Evolutionary conservation across 257 asterid species (phyloP).

Genomic region (Solanum boliviense): DNA sequence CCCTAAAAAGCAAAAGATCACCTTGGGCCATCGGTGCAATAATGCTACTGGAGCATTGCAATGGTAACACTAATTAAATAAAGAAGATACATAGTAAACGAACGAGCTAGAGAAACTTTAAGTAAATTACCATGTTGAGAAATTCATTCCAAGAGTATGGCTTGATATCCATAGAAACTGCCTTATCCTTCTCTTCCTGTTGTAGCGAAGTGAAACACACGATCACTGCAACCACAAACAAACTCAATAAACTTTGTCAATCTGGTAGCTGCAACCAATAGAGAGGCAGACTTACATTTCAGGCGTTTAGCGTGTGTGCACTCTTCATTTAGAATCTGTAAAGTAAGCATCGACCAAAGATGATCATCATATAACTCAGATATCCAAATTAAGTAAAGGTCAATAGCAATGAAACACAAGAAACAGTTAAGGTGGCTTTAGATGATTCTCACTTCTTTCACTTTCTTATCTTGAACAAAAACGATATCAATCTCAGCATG

Average conservation of each 20-base stretch:
- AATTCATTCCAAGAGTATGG: conserved; percentile 69
- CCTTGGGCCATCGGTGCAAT: neutral
- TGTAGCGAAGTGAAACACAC: conserved; percentile 67
- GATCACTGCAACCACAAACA: conserved; percentile 42
- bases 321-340: conserved; percentile 69
- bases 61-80: neutral
- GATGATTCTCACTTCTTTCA: conserved; percentile 48
- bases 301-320: conserved; percentile 67
- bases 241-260: conserved; percentile 1
- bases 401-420: neutral
- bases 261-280: neutral
- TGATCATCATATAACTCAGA: neutral
- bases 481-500: conserved; percentile 82
- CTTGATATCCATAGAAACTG: conserved; percentile 39
- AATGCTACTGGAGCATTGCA: neutral
- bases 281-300: conserved; percentile 38
- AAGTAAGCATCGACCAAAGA: neutral
- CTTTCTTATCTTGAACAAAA: conserved; percentile 76
- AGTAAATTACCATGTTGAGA: conserved; percentile 42
- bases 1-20: neutral
- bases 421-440: neutral
- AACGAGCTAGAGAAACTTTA: neutral
- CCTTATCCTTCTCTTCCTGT: conserved; percentile 42
- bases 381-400: neutral
- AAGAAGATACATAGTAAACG: neutral